A percentile compares a stretch with the other conserved stretches of the same genome.
Conservation (phyloP, 2,329 filamentous ascomycete genomes). For the Karstenula rhodostoma region DNA sequence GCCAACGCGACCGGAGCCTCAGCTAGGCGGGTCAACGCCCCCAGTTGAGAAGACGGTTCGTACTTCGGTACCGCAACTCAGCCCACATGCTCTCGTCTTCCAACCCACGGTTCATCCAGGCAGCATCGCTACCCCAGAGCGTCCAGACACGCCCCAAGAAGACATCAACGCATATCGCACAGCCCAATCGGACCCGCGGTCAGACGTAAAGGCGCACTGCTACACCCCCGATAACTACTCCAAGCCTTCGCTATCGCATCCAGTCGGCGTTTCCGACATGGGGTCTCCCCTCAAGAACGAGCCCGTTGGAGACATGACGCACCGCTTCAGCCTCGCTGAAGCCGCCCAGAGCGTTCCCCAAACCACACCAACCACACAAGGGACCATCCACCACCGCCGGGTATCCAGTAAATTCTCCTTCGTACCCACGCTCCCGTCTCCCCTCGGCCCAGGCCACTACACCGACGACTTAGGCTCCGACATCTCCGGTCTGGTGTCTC, state of each 20-base stretch:
- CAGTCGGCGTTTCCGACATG: background rate
- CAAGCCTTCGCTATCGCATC: background rate
- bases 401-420: background rate
- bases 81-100: background rate
- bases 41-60: background rate
- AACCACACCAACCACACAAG: background rate
- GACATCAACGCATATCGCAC: background rate
- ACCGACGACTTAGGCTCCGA: constrained; percentile 8
- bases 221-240: background rate
- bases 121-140: background rate
- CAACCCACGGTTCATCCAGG: background rate
- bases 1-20: background rate
- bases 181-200: background rate
- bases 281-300: background rate
- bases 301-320: background rate
- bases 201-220: too few species aligned
- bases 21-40: background rate
- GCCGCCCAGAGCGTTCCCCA: background rate
- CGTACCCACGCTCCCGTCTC: constrained; percentile 10
- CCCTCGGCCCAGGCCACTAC: constrained; percentile 9
- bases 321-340: background rate
- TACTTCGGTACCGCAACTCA: constrained; percentile 1
- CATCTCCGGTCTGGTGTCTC: constrained; percentile 8
- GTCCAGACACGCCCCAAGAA: background rate
- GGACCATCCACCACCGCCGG: background rate